Base-by-base conservation (phyloP, 108 stramenopile species). In the Skeletonema costatum region DNA sequence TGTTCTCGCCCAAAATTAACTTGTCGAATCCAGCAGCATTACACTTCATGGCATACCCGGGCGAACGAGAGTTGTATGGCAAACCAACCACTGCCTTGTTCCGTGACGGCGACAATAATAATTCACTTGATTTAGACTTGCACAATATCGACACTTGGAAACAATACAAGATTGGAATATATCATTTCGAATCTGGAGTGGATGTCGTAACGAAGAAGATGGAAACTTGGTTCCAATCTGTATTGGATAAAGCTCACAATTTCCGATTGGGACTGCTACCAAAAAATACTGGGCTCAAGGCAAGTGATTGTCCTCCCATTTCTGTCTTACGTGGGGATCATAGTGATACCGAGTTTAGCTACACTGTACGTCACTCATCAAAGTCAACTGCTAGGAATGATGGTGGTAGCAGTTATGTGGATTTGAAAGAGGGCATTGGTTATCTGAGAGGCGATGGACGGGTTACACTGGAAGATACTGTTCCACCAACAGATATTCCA, bases 381-480 rank as follows among this genome's bases (percentile, higher is more conserved):
- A 62, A 32, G 60, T 35, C 33, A 35, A 41, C 12, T 11, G 32
- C 35, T 19, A 8, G 5, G 5, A 8, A 25, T 25, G 25, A 25
- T 25, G 25, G 25, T 25, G 25, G 25, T 25, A 25, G n/a, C 38
- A 51, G n/a, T 3, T 64, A 35, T 19, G 35, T 64, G n/a, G 63
- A 64, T 51, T 50, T 50, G n/a, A 51, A 42, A 64, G 39, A 42
- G 50, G 50, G 50, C 19, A 51, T 51, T 6, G 50, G 19, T 51
- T n/a, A 62, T 63, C 19, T 63, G 16, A 61, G 60, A 17, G 69
- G 69, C 19, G 69, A 70, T 58, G 69, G 69, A 62, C 59, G 69
- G n/a, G 69, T 70, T 19, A 33, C 32, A 9, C 32, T 70, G 60
- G 51, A 70, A 33, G 62, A 70, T 70, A 58, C 69, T 32, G 14